A percentile compares a stretch with the other conserved stretches of the same genome.
These are phyloP conservation scores for Hortaea werneckii DNA, from an alignment of 2,329 filamentous ascomycete species.

Conservation along the genomic window DNA sequence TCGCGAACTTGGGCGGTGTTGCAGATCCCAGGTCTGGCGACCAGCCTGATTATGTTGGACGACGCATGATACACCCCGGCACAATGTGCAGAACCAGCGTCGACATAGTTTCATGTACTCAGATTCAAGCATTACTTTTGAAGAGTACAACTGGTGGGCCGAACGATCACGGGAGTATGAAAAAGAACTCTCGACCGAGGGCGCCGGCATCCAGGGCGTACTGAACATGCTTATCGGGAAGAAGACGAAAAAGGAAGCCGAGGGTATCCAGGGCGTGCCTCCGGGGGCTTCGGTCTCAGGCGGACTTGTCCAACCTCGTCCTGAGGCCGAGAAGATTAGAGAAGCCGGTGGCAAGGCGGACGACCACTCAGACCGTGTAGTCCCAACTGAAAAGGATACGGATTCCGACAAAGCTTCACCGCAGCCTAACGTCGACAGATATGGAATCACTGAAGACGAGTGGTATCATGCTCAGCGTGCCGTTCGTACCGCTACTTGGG, in stretches of 20 bases:
- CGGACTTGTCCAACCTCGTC: not conserved
- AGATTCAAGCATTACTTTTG: constrained; percentile 22
- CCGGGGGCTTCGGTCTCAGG: not conserved
- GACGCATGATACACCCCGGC: not conserved
- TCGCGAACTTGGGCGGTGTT: constrained; percentile 6
- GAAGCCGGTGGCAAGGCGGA: constrained; percentile 1
- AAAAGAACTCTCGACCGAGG: constrained; percentile 4
- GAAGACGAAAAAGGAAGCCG: constrained; percentile 14
- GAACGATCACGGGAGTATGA: constrained; percentile 27
- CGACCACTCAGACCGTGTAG: not conserved
- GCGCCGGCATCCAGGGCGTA: not conserved
- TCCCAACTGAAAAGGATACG: not conserved
- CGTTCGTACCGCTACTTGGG: constrained; percentile 27
- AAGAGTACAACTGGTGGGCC: constrained; percentile 33
- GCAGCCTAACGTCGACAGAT: not conserved
- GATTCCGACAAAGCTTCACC: not conserved
- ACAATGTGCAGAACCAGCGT: not conserved
- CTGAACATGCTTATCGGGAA: constrained; percentile 3
- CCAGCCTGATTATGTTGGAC: constrained; percentile 6
- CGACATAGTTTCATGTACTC: constrained; percentile 7
- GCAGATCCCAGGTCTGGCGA: constrained; percentile 7
- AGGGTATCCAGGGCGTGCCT: constrained; percentile 1
- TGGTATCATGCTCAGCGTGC: constrained; percentile 27
- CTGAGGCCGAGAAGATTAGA: constrained; percentile 1
- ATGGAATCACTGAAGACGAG: constrained; percentile 25